These are phyloP conservation scores for Aspergillus clavatus DNA, from an alignment of 2,329 filamentous ascomycete species.

Conservation along the genomic window DNA sequence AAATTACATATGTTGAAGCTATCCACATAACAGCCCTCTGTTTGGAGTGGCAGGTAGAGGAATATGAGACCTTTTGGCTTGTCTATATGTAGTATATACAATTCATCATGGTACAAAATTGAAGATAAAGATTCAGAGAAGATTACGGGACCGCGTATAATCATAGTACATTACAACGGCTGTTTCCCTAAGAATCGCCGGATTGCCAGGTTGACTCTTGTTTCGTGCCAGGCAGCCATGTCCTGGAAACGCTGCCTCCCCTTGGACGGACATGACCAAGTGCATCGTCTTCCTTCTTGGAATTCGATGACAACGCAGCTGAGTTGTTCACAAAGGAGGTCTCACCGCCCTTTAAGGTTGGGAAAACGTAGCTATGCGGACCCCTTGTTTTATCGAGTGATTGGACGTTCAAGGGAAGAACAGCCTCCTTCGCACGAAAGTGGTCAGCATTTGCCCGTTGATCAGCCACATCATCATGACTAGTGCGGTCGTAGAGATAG, in stretches of 20 bases:
- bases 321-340: constrained; percentile 15
- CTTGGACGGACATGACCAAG: constrained; percentile 40
- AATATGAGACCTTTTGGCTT: too few species aligned
- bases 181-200: constrained; percentile 41
- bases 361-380: constrained; percentile 36
- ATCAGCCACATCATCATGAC: constrained; percentile 81
- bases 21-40: too few species aligned
- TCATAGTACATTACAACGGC: constrained; percentile 3
- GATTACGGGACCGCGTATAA: neutral
- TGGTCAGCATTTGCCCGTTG: constrained; percentile 63
- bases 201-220: constrained; percentile 78
- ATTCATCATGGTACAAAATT: neutral
- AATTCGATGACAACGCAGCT: constrained; percentile 18
- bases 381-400: constrained; percentile 34
- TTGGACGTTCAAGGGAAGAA: constrained; percentile 61
- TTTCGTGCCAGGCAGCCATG: constrained; percentile 73
- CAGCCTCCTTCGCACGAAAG: constrained; percentile 56
- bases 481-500: constrained; percentile 93
- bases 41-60: too few species aligned
- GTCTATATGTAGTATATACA: too few species aligned
- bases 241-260: constrained; percentile 35
- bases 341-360: constrained; percentile 19
- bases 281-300: constrained; percentile 44
- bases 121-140: neutral
- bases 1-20: neutral